These are phyloP conservation scores for Cyclostephanos tholiformis DNA, from an alignment of 108 stramenopile species.

Conservation along the genomic window DNA sequence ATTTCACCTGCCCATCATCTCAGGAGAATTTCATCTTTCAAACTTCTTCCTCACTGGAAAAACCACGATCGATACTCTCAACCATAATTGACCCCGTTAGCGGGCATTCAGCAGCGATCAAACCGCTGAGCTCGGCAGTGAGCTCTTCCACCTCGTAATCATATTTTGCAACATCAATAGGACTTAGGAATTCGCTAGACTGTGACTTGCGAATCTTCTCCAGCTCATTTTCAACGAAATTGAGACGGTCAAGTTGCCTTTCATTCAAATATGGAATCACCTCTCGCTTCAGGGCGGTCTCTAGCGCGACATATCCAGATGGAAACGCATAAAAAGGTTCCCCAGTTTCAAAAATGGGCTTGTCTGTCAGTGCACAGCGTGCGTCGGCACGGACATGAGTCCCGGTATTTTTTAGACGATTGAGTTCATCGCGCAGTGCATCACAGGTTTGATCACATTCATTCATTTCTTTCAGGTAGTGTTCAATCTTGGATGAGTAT, in stretches of 20 bases:
- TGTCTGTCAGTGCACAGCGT: constrained; percentile 80
- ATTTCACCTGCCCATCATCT: too few relatives aligned
- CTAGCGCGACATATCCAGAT: constrained; percentile 80
- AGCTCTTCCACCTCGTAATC: constrained; percentile 53
- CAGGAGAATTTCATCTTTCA: neutral
- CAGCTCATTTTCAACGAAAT: constrained; percentile 60
- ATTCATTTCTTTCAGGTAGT: constrained; percentile 83
- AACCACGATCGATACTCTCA: constrained; percentile 71
- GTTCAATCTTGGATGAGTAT: constrained; percentile 85
- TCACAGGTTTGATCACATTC: constrained; percentile 86
- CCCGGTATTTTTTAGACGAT: constrained; percentile 55
- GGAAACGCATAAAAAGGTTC: constrained; percentile 89
- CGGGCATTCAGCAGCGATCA: constrained; percentile 90
- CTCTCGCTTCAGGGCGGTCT: constrained; percentile 69
- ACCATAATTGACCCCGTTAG: constrained; percentile 82
- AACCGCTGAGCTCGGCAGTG: constrained; percentile 77
- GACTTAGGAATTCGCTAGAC: constrained; percentile 7
- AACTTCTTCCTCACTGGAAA: constrained; percentile 48
- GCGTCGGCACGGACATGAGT: constrained; percentile 73
- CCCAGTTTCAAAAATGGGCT: constrained; percentile 60
- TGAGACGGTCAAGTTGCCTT: constrained; percentile 59
- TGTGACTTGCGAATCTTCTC: constrained; percentile 39
- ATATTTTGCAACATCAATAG: constrained; percentile 18
- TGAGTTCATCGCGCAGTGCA: constrained; percentile 69
- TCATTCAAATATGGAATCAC: constrained; percentile 76